phyloP scores from a whole-genome alignment of 2,329 filamentous ascomycete genomes.

The Coniochaeta sp. region DNA sequence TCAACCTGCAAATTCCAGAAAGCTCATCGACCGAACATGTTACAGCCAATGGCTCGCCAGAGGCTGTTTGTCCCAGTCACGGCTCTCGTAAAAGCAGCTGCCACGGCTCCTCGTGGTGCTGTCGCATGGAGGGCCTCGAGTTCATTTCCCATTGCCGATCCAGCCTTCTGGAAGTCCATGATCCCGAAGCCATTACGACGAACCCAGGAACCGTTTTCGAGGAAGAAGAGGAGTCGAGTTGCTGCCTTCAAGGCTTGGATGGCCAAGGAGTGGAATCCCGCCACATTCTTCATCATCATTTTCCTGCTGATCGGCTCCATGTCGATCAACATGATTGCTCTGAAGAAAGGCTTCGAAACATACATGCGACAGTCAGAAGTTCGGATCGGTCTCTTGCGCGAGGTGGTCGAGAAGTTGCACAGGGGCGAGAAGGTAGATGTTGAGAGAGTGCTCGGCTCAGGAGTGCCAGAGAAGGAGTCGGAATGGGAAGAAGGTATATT shows the following conservation, averaged over 20 bases:
- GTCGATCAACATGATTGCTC: conserved; percentile 82
- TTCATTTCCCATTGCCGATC: conserved; percentile 8
- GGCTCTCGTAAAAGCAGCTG: background rate
- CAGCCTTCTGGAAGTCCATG: conserved; percentile 61
- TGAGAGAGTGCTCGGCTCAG: conserved; percentile 71
- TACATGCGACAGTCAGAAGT: conserved; percentile 72
- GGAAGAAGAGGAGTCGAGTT: background rate
- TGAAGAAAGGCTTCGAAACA: conserved; percentile 67
- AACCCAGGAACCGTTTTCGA: conserved; percentile 7
- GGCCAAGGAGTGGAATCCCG: conserved; percentile 67
- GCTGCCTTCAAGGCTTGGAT: conserved; percentile 28
- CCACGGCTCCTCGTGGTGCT: background rate
- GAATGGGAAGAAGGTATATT: conserved; percentile 80
- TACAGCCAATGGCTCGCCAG: background rate
- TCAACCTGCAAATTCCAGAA: background rate
- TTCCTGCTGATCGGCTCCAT: conserved; percentile 89
- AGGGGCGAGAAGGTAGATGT: conserved; percentile 77
- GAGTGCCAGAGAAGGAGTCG: conserved; percentile 63
- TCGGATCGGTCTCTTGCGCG: conserved; percentile 66
- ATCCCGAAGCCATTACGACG: conserved; percentile 59
- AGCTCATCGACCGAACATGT: background rate
- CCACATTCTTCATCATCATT: conserved; percentile 74
- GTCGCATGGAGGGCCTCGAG: conserved; percentile 2
- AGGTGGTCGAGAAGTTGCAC: conserved; percentile 65
- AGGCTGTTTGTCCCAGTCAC: background rate